Evolutionary conservation across 257 asterid genomes (phyloP).

Genomic region (Eustoma russellianum): DNA sequence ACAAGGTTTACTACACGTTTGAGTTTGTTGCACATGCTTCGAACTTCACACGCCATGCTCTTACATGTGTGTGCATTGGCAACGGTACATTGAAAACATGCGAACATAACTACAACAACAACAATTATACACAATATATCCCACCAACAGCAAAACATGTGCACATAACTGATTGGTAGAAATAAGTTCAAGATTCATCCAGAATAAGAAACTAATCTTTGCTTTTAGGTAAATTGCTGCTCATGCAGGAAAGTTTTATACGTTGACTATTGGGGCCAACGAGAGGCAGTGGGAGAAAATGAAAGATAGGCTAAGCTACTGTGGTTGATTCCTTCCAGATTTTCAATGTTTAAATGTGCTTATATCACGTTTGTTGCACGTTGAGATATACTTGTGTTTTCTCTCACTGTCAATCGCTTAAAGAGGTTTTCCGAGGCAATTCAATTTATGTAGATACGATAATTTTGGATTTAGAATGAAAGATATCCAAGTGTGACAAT

Average conservation of each 20-base stretch:
- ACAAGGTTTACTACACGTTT: slow-evolving; percentile 61
- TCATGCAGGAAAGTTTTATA: slow-evolving; percentile 73
- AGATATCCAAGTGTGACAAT: too few relatives aligned
- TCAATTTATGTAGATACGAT: slow-evolving; percentile 17
- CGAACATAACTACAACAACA: background rate
- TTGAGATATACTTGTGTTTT: slow-evolving; percentile 8
- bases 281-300: slow-evolving; percentile 95
- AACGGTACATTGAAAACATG: slow-evolving; percentile 39
- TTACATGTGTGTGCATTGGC: slow-evolving; percentile 61
- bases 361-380: slow-evolving; percentile 5
- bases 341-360: slow-evolving; percentile 37
- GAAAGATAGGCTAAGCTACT: slow-evolving; percentile 68
- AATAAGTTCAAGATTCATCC: background rate
- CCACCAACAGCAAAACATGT: too few relatives aligned
- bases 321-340: slow-evolving; percentile 74
- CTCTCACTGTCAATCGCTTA: slow-evolving; percentile 9
- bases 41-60: slow-evolving; percentile 85
- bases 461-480: background rate
- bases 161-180: background rate
- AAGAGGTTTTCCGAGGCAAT: slow-evolving; percentile 15
- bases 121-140: too few relatives aligned
- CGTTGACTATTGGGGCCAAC: slow-evolving; percentile 81
- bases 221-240: background rate
- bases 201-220: slow-evolving; percentile 1
- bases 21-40: slow-evolving; percentile 79